Percentiles rank a stretch among this genome's conserved stretches.
Conservation (phyloP, 495 filamentous ascomycete species). For the Penicillium canescens region DNA sequence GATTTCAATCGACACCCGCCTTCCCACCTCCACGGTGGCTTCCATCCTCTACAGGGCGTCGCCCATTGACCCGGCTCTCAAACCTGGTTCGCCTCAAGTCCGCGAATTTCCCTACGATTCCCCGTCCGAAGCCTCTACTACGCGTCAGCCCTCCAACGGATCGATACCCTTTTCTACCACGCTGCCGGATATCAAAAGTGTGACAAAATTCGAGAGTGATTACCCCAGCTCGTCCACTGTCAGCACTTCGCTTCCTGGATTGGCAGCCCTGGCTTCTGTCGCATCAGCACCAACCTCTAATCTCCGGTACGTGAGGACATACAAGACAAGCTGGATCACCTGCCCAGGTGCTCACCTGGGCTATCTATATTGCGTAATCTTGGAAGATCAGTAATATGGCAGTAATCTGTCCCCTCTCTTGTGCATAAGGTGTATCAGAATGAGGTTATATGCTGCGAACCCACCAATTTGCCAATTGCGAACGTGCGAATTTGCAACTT, state of each 20-base stretch:
- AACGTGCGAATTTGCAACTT: neutral
- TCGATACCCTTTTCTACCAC: constrained; percentile 18
- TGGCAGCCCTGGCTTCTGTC: constrained; percentile 61
- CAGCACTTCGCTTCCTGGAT: constrained; percentile 34
- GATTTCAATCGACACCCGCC: constrained; percentile 36
- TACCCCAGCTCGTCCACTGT: constrained; percentile 23
- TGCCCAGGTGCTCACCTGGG: neutral
- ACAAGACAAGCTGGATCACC: neutral
- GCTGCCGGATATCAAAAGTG: constrained; percentile 22
- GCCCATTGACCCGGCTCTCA: constrained; percentile 57
- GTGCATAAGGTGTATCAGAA: constrained; percentile 3
- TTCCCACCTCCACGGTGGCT: constrained; percentile 48
- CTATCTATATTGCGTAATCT: constrained; percentile 1
- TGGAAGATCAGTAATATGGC: neutral
- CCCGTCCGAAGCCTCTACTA: constrained; percentile 12
- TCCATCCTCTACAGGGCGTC: constrained; percentile 55
- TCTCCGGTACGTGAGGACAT: constrained; percentile 57
- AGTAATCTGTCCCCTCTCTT: constrained; percentile 9
- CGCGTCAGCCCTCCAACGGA: constrained; percentile 24
- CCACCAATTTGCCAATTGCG: too few species aligned
- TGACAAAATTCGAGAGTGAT: constrained; percentile 22
- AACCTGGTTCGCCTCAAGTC: constrained; percentile 43
- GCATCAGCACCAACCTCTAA: constrained; percentile 63
- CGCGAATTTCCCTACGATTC: constrained; percentile 40
- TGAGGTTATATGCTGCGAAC: too few species aligned